Base-by-base conservation (phyloP, 805 yeast species). In the Debaryomyces castellii region DNA sequence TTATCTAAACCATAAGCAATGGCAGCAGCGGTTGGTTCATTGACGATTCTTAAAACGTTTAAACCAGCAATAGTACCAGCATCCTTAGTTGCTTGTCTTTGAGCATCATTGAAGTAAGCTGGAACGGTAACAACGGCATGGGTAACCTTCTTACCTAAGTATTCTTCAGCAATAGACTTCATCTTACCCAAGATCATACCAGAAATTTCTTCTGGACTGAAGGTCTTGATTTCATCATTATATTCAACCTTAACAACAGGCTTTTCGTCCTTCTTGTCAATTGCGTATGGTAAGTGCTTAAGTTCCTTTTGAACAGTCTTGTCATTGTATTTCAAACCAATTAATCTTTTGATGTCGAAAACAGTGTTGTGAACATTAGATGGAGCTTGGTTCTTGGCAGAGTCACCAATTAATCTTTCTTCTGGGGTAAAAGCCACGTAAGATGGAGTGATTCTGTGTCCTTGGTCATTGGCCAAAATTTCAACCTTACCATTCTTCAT, bases 61-160 rank as follows among this genome's bases (percentile, higher is more conserved):
- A 89, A 77, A 64, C 96, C 96, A 47, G 96, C 91, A 78, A 90
- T 87, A 58, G 85, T 74, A 78, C 96, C 96, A 49, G 96, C 96
- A 69, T 89, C 96, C 80, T 90, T 91, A 63, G 97, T 90, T 51
- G 97, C 97, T 76, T 91, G 97, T 79, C 97, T 88, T 77, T 91
- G 97, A 46, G 97, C 89, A 73, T 90, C 97, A 74, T 91, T 91
- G 81, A 90, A 90, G 77, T 90, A 89, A 47, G 96, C 96, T 43
- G 96, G 96, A 54, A 89, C 96, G 43, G 96, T 89, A 63, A 89
- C 85, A 63, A 89, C 96, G 46, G 96, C 96, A 62, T 89, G 89
- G 57, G 80, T 82, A 53, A 65, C 69, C 48, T 57, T 58, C 52
- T 58, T 55, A 43, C 69, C 71, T 55, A 66, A 44, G 46, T 47